These are phyloP conservation scores for Prunus padus DNA, from an alignment of 306 rosid genomes.

Conservation along the genomic window DNA sequence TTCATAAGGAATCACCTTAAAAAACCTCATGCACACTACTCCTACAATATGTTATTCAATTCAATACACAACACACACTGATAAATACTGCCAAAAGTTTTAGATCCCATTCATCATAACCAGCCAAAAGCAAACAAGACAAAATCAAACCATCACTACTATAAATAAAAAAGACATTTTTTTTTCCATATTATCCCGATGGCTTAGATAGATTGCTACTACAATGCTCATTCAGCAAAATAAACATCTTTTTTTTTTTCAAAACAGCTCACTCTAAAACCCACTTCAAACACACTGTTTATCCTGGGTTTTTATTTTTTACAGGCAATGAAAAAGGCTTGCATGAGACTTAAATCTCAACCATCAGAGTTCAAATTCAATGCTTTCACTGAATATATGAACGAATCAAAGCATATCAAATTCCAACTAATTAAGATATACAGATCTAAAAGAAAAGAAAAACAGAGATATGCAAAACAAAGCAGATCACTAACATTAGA, in stretches of 20 bases:
- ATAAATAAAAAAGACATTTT: no score
- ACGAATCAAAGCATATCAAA: background rate
- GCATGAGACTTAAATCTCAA: background rate
- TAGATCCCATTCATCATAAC: background rate
- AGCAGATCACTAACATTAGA: slow-evolving; percentile 9
- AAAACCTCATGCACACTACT: background rate
- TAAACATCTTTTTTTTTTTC: background rate
- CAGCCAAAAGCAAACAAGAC: background rate
- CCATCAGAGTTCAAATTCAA: background rate
- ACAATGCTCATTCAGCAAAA: background rate
- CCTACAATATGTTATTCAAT: background rate
- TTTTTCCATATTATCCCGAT: no score
- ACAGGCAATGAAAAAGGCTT: background rate
- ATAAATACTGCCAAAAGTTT: background rate
- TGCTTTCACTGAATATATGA: background rate
- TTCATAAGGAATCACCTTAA: no score
- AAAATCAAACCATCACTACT: background rate
- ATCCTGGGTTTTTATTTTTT: background rate
- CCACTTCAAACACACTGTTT: background rate
- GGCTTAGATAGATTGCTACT: no score
- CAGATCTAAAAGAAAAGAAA: slow-evolving; percentile 15
- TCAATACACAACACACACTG: background rate
- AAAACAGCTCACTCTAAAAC: background rate
- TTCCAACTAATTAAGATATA: background rate
- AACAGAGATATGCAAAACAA: no score